A percentile compares a stretch with the other conserved stretches of the same genome.
phyloP scores from a whole-genome alignment of 805 yeast species.

The Saturnispora gosingensis region DNA sequence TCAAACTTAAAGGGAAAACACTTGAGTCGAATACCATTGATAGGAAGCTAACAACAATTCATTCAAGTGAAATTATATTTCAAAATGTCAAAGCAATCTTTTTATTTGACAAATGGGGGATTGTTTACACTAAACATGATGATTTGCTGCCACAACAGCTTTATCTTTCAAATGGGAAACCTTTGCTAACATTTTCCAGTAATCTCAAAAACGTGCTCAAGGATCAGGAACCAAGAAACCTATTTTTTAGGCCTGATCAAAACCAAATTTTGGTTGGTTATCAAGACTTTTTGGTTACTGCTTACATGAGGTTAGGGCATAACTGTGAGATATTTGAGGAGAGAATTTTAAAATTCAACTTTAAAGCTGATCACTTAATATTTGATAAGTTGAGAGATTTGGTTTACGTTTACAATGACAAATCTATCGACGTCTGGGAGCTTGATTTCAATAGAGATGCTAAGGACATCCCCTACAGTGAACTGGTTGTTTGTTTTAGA shows the following conservation, averaged over 20 bases:
- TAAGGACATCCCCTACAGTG: slow-evolving; percentile 2
- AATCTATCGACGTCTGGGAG: slow-evolving; percentile 4
- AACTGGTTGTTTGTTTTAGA: slow-evolving; percentile 3
- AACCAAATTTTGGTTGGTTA: slow-evolving; percentile 4
- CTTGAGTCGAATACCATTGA: not conserved
- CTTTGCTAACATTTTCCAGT: not conserved
- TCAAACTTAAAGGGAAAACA: not conserved
- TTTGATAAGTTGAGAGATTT: slow-evolving; percentile 1
- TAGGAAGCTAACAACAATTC: not conserved
- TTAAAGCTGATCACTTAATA: not conserved
- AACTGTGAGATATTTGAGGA: slow-evolving; percentile 9
- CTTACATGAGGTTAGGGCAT: slow-evolving; percentile 1
- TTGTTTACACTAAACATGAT: slow-evolving; percentile 1
- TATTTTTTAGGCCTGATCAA: slow-evolving; percentile 5
- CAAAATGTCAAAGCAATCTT: not conserved
- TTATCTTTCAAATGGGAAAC: not conserved
- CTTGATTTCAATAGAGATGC: slow-evolving; percentile 6
- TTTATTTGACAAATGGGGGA: slow-evolving; percentile 1
- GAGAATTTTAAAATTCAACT: slow-evolving; percentile 4
- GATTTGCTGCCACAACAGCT: not conserved
- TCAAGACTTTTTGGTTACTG: not conserved
- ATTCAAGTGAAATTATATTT: not conserved
- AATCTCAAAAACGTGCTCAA: not conserved
- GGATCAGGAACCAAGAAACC: not conserved
- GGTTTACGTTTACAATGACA: not conserved